Conservation (phyloP, 192 early-diverging fungal species). For the Spizellomyces sp. region DNA sequence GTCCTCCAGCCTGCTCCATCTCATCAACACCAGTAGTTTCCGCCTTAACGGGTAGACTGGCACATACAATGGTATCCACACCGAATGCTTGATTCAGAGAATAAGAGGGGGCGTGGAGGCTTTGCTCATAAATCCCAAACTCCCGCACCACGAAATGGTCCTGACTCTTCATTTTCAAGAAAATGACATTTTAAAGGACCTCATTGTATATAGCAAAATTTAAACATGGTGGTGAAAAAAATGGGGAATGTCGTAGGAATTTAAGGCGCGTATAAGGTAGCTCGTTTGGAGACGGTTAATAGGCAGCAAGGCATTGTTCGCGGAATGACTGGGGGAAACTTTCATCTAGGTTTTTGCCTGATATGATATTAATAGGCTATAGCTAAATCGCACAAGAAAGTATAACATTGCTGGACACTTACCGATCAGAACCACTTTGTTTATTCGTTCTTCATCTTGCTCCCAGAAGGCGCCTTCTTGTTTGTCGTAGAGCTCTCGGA, state of each 20-base stretch:
- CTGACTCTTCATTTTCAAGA: not conserved
- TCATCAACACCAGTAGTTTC: too few species aligned
- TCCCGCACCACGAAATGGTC: not conserved
- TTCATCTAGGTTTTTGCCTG: constrained; percentile 12
- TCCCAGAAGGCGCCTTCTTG: constrained; percentile 50
- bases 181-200: not conserved
- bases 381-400: not conserved
- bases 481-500: constrained; percentile 69
- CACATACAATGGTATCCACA: not conserved
- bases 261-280: not conserved
- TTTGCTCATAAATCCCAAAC: not conserved
- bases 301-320: constrained; percentile 12
- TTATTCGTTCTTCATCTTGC: constrained; percentile 31
- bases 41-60: too few species aligned
- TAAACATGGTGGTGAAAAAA: too few species aligned
- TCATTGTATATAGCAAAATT: not conserved
- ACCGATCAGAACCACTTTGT: constrained; percentile 57
- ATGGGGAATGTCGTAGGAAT: too few species aligned
- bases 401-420: constrained; percentile 3
- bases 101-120: not conserved
- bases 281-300: constrained; percentile 8
- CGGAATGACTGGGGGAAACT: constrained; percentile 25
- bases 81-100: constrained; percentile 1
- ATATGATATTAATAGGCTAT: not conserved
- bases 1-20: too few species aligned